These are phyloP conservation scores for Eucalyptus victrix DNA, from an alignment of 345 rosid species.

Conservation along the genomic window DNA sequence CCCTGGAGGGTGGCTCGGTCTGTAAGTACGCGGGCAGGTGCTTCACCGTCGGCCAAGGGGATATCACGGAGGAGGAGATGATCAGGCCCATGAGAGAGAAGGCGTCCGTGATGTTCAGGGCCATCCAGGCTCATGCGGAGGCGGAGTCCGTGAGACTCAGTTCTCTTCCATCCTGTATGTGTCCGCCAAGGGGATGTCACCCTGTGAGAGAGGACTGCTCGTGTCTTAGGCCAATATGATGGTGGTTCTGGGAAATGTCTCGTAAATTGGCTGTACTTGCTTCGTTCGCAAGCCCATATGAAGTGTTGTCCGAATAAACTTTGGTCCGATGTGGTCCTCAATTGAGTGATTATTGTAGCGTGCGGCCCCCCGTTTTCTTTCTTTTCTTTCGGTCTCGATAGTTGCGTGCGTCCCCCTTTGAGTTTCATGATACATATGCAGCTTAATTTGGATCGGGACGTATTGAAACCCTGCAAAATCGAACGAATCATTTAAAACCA, in stretches of 20 bases:
- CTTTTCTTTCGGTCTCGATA: background rate
- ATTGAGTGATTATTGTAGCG: background rate
- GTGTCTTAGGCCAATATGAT: background rate
- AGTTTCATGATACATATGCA: background rate
- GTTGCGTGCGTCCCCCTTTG: background rate
- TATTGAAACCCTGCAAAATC: background rate
- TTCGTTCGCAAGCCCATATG: background rate
- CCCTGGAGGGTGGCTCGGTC: no score
- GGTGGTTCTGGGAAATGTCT: background rate
- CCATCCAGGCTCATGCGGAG: no score
- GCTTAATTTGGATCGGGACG: background rate
- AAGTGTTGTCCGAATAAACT: background rate
- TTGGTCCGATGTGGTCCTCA: background rate
- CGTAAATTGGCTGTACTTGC: background rate
- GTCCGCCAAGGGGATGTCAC: fast-evolving
- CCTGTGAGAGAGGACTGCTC: fast-evolving
- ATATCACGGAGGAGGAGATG: no score
- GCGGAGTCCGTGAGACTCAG: fast-evolving
- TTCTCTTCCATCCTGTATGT: no score
- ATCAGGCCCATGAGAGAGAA: no score
- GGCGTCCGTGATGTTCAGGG: no score
- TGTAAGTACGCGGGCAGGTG: no score
- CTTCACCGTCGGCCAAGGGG: no score
- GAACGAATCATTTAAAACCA: background rate
- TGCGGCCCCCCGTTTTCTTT: background rate